Evolutionary conservation across 2,329 filamentous ascomycete species (phyloP).

Genomic region (Fusarium nurragi): DNA sequence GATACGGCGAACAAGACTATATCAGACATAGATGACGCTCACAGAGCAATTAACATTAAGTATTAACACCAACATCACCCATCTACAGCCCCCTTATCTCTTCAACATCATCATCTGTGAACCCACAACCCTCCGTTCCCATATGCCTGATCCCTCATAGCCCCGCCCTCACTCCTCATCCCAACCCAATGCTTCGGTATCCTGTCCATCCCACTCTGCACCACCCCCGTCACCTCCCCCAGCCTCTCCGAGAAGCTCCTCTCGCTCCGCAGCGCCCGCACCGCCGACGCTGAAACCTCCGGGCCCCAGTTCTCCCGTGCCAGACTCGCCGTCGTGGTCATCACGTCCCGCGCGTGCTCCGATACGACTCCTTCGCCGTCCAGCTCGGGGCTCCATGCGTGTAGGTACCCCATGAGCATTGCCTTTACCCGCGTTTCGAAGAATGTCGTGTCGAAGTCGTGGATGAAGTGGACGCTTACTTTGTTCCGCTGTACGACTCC

Average conservation of each 20-base stretch:
- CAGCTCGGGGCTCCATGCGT: constrained; percentile 42
- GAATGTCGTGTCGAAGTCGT: constrained; percentile 58
- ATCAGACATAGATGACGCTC: neutral
- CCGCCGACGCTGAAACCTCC: constrained; percentile 51
- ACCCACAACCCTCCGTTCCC: constrained; percentile 63
- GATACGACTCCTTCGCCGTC: constrained; percentile 41
- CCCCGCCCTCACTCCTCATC: constrained; percentile 61
- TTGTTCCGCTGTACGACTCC: constrained; percentile 59
- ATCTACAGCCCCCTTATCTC: neutral
- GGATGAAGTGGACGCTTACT: constrained; percentile 64
- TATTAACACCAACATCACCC: neutral
- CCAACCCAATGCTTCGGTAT: constrained; percentile 68
- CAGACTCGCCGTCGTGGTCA: constrained; percentile 57
- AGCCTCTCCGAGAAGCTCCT: constrained; percentile 57
- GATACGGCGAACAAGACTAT: neutral
- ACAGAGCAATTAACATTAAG: neutral
- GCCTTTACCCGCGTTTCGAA: constrained; percentile 59
- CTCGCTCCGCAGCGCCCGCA: constrained; percentile 52
- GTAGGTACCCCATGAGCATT: constrained; percentile 69
- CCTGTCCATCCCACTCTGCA: constrained; percentile 65
- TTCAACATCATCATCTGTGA: constrained; percentile 31
- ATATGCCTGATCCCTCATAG: constrained; percentile 59
- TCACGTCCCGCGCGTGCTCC: constrained; percentile 53
- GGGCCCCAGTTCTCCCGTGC: constrained; percentile 58
- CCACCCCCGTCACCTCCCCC: constrained; percentile 57